Evolutionary conservation across 176 grass and related monocot genomes (phyloP).

Genomic region (Phragmites australis): DNA sequence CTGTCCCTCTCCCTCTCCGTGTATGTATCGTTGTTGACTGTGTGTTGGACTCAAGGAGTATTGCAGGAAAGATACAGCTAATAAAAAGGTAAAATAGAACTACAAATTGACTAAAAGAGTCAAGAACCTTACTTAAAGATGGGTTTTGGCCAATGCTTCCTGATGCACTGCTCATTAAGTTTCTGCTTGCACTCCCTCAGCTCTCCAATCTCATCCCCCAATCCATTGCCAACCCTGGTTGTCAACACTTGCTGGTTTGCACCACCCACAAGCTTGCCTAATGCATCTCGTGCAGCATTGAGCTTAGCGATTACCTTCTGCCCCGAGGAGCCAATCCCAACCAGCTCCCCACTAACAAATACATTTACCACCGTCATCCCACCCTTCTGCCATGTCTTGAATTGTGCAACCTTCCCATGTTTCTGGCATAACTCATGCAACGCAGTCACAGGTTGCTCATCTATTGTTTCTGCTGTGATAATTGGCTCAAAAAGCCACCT

Average conservation of each 20-base stretch:
- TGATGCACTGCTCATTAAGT: slow-evolving; percentile 61
- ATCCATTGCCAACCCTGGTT: background rate
- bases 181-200: slow-evolving; percentile 70
- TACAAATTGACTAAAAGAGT: slow-evolving; percentile 13
- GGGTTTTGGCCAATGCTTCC: slow-evolving; percentile 60
- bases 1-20: background rate
- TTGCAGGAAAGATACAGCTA: background rate
- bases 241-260: slow-evolving; percentile 11
- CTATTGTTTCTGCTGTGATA: slow-evolving; percentile 67
- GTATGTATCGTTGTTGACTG: background rate
- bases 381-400: slow-evolving; percentile 59
- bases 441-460: slow-evolving; percentile 74
- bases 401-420: slow-evolving; percentile 55
- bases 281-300: slow-evolving; percentile 74
- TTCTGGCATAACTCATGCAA: slow-evolving; percentile 75
- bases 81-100: background rate
- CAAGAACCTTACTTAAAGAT: slow-evolving; percentile 67
- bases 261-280: slow-evolving; percentile 51
- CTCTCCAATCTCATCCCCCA: slow-evolving; percentile 37
- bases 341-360: slow-evolving; percentile 50
- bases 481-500: slow-evolving; percentile 70
- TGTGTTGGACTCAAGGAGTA: background rate
- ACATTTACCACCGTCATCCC: slow-evolving; percentile 54
- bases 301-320: slow-evolving; percentile 81
- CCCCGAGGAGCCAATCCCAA: slow-evolving; percentile 67